phyloP scores from a whole-genome alignment of 2,329 filamentous ascomycete species.

The Neonectria coccinea region DNA sequence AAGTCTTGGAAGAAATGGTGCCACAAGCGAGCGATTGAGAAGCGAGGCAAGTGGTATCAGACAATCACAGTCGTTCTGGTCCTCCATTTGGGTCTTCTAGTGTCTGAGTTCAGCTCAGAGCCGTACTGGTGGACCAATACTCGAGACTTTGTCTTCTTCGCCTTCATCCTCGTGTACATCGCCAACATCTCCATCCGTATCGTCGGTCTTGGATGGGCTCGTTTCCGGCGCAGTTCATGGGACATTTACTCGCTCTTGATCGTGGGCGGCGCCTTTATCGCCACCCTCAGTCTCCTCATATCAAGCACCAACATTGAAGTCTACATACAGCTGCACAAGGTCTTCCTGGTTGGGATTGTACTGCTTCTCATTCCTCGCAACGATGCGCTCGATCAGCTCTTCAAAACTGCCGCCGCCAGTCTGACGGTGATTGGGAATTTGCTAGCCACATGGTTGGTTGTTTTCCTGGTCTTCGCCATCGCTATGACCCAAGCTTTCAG shows the following conservation, averaged over 20 bases:
- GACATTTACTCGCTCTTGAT: constrained; percentile 88
- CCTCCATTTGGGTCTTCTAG: constrained; percentile 83
- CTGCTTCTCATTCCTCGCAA: constrained; percentile 94
- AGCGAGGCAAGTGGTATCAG: constrained; percentile 91
- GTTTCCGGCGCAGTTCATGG: constrained; percentile 94
- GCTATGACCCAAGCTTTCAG: constrained; percentile 96
- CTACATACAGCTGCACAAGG: constrained; percentile 88
- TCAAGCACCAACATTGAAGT: constrained; percentile 68
- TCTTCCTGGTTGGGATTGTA: constrained; percentile 91
- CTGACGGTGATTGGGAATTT: constrained; percentile 90
- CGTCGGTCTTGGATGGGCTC: constrained; percentile 88
- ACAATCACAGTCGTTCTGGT: constrained; percentile 83
- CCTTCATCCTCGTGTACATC: constrained; percentile 84
- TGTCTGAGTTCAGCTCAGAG: constrained; percentile 87
- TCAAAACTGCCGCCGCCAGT: constrained; percentile 97
- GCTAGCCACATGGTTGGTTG: constrained; percentile 94
- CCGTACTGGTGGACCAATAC: constrained; percentile 75
- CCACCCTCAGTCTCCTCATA: constrained; percentile 83
- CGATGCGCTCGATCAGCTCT: constrained; percentile 95
- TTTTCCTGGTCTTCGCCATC: constrained; percentile 96
- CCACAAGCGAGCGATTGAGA: constrained; percentile 92
- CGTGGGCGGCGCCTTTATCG: constrained; percentile 80
- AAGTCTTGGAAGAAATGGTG: constrained; percentile 92
- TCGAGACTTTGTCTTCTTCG: constrained; percentile 82
- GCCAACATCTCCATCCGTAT: constrained; percentile 87